phyloP scores from a whole-genome alignment of 345 rosid species.

The Pugionium dolabratum region DNA sequence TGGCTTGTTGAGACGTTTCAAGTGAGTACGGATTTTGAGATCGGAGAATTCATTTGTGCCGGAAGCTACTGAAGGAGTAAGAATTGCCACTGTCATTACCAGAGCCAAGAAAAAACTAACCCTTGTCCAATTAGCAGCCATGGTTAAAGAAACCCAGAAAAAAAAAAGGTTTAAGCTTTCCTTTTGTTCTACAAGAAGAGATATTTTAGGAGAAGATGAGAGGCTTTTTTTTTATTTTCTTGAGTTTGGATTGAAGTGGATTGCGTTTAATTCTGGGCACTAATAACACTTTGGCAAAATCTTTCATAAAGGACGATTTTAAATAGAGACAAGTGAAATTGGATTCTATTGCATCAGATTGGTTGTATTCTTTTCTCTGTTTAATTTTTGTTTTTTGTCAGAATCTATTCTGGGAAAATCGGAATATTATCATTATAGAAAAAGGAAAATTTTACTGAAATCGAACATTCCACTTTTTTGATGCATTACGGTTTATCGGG shows the following conservation, averaged over 20 bases:
- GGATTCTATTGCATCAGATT: slow-evolving; percentile 38
- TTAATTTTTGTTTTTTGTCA: slow-evolving; percentile 22
- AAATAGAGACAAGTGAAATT: slow-evolving; percentile 33
- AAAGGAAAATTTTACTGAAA: slow-evolving; percentile 18
- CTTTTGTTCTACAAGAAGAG: slow-evolving; percentile 11
- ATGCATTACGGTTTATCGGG: slow-evolving; percentile 18
- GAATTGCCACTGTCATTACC: slow-evolving; percentile 33
- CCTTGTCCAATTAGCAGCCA: slow-evolving; percentile 22
- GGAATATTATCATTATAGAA: not conserved
- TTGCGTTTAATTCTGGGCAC: slow-evolving; percentile 40
- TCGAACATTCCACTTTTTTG: slow-evolving; percentile 33
- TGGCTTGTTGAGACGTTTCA: slow-evolving; percentile 68
- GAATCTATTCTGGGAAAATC: slow-evolving; percentile 24
- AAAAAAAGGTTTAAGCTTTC: slow-evolving; percentile 32
- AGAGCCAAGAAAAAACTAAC: slow-evolving; percentile 29
- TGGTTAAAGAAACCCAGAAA: slow-evolving; percentile 19
- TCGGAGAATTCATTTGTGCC: slow-evolving; percentile 17
- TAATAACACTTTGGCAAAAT: slow-evolving; percentile 33
- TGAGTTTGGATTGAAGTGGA: slow-evolving; percentile 33
- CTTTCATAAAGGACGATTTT: slow-evolving; percentile 35
- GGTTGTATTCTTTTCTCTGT: slow-evolving; percentile 37
- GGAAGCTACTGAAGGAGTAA: slow-evolving; percentile 24
- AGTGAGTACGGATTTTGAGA: slow-evolving; percentile 53
- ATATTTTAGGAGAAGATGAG: slow-evolving; percentile 20
- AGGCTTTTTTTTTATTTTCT: not conserved